Evolutionary conservation across 1,284 basidiomycete species (phyloP), one percentile per base, ranked within the genome.

Genomic region (Pseudomicrostroma phylloplanum): DNA sequence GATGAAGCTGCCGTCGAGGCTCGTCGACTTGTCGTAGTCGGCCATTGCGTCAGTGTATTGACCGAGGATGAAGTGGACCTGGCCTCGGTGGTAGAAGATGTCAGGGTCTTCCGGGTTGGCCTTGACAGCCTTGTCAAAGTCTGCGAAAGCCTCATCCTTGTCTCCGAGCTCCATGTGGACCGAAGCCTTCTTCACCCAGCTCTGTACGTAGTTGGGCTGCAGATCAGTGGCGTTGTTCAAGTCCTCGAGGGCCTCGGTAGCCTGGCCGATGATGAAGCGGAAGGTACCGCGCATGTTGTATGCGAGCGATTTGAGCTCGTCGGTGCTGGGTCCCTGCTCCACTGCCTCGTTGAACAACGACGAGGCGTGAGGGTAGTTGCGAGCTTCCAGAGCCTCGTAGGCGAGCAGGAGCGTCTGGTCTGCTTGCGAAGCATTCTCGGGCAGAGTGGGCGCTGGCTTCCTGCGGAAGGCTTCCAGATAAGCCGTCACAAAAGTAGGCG

Each of bases 41-140:
- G 87, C 85, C 40, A 92, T 89, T 0, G 94, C 94, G 56, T 88
- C 84, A 17, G 83, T 83, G 80, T 89, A 96, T 70, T 96, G 88
- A 81, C 89, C 89, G 83, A 93, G 90, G 80, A 98, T 96, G 82
- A 97, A 98, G 80, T 91, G 85, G 51, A 98, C 96, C 83, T 99
- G 96, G 42, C 94, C 96, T 70, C 94, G 91, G 81, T 99, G 96
- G 82, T 99, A 99, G 83, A 92, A 98, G 66, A 96, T 92, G 81
- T 98, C 96, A 0, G 94, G 88, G 81, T 98, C 92, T 58, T 87
- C 82, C 6, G 88, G 80, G 76, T 97, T 88, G 70, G 89, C 85
- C 77, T 85, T 84, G 75, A 93, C 89, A 0, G 96, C 96, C 65
- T 88, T 84, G 62, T 94, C 91, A 79, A 97, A 97, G 80, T 90